Evolutionary conservation across 495 filamentous ascomycete species (phyloP).

Genomic region (Talaromyces borbonicus): DNA sequence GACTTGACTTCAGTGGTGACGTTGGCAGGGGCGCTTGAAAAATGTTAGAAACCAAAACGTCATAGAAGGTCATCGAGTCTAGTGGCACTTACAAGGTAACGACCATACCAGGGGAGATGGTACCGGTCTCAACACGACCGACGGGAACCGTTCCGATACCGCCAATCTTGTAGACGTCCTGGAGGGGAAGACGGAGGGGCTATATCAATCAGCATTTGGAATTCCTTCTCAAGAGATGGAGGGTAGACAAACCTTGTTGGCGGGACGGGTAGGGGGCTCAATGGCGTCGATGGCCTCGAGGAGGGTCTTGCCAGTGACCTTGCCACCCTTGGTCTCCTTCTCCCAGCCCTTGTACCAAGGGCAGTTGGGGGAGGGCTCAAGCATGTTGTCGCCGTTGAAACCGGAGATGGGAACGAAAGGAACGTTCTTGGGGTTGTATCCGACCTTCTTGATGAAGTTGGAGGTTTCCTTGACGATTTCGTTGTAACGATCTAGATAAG

Average conservation of each 20-base stretch:
- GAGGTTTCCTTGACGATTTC: slow-evolving; percentile 99
- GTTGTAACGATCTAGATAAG: slow-evolving; percentile 61
- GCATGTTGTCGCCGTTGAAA: slow-evolving; percentile 99
- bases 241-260: slow-evolving; percentile 43
- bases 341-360: slow-evolving; percentile 99
- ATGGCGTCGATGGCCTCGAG: slow-evolving; percentile 98
- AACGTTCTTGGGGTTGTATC: slow-evolving; percentile 98
- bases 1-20: slow-evolving; percentile 99
- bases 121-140: slow-evolving; percentile 99
- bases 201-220: slow-evolving; percentile 44
- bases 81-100: slow-evolving; percentile 36
- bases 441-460: slow-evolving; percentile 99
- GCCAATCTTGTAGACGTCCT: slow-evolving; percentile 99
- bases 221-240: not conserved
- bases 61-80: not conserved
- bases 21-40: slow-evolving; percentile 78
- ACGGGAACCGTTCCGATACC: slow-evolving; percentile 99
- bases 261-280: slow-evolving; percentile 73
- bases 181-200: slow-evolving; percentile 98
- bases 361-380: slow-evolving; percentile 83
- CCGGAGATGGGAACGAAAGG: slow-evolving; percentile 99
- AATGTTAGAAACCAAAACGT: not conserved
- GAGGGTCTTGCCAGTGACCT: slow-evolving; percentile 90
- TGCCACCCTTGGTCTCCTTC: slow-evolving; percentile 94
- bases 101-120: slow-evolving; percentile 96